Percentiles rank a stretch among this genome's conserved stretches.
These are phyloP conservation scores for Crinitomyces ghanaensis DNA, from an alignment of 805 yeast species.

Conservation along the genomic window DNA sequence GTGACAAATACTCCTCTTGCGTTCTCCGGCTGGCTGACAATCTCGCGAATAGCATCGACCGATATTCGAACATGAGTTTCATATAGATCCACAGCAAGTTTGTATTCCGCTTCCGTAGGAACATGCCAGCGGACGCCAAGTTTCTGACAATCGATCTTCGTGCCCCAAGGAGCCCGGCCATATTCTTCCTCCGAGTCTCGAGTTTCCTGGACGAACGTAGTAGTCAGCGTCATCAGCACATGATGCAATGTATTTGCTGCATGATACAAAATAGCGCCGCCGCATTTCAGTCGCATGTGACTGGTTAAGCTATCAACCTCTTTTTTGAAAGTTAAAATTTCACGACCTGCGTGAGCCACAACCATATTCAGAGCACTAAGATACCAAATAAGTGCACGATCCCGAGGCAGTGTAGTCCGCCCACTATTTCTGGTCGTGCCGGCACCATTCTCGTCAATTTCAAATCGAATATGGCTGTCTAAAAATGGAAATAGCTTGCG, in stretches of 20 bases:
- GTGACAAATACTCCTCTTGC: slow-evolving; percentile 23
- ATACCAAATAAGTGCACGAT: slow-evolving; percentile 63
- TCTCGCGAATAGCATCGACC: slow-evolving; percentile 15
- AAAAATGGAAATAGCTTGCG: slow-evolving; percentile 35
- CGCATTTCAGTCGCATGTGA: slow-evolving; percentile 35
- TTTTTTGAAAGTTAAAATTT: slow-evolving; percentile 32
- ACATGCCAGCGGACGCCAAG: slow-evolving; percentile 62
- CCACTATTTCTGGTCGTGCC: slow-evolving; percentile 61
- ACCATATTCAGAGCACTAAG: slow-evolving; percentile 58
- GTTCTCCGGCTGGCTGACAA: slow-evolving; percentile 27
- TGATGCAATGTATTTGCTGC: slow-evolving; percentile 58
- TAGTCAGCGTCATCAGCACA: slow-evolving; percentile 49
- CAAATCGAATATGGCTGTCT: slow-evolving; percentile 44
- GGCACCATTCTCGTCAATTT: slow-evolving; percentile 67
- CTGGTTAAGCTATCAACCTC: slow-evolving; percentile 38
- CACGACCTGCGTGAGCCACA: slow-evolving; percentile 52
- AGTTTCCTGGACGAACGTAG: slow-evolving; percentile 28
- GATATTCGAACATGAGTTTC: slow-evolving; percentile 32
- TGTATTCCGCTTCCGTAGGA: slow-evolving; percentile 47
- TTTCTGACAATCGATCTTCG: slow-evolving; percentile 13
- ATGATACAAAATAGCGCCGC: slow-evolving; percentile 54
- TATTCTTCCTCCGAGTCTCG: slow-evolving; percentile 4
- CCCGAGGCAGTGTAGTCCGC: slow-evolving; percentile 61
- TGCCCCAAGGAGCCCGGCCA: slow-evolving; percentile 23
- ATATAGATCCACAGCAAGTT: slow-evolving; percentile 50